phyloP scores from a whole-genome alignment of 2,329 filamentous ascomycete species.

The Exophiala oligosperma region DNA sequence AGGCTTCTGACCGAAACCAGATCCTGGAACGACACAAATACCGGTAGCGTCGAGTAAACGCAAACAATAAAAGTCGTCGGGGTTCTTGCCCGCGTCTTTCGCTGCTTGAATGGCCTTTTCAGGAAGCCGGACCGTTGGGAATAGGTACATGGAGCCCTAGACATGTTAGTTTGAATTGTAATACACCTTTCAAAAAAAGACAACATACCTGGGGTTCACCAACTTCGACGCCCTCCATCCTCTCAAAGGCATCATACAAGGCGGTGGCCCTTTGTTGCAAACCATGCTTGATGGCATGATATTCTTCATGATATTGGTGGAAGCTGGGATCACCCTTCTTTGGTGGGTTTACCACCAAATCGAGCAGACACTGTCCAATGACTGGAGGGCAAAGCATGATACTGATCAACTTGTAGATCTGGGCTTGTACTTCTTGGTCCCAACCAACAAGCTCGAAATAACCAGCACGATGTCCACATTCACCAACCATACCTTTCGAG shows the following conservation, averaged over 20 bases:
- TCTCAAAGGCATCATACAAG: conserved; percentile 82
- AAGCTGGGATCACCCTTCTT: conserved; percentile 78
- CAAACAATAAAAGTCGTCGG: conserved; percentile 95
- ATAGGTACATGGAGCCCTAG: conserved; percentile 96
- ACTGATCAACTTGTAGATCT: conserved; percentile 98
- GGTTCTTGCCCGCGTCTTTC: conserved; percentile 65
- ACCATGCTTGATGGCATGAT: conserved; percentile 75
- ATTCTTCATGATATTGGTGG: conserved; percentile 81
- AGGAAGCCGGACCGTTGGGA: conserved; percentile 86
- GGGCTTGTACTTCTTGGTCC: conserved; percentile 76
- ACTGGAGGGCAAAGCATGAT: conserved; percentile 97
- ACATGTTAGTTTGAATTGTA: background rate
- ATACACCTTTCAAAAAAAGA: background rate
- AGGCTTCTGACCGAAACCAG: conserved; percentile 91
- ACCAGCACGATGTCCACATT: conserved; percentile 95
- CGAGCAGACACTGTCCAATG: conserved; percentile 91
- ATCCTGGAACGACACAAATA: conserved; percentile 89
- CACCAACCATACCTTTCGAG: conserved; percentile 98
- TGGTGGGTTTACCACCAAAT: conserved; percentile 97
- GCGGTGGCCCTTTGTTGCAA: conserved; percentile 78
- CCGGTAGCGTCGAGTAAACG: conserved; percentile 88
- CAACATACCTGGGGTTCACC: conserved; percentile 67
- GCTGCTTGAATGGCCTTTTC: conserved; percentile 75
- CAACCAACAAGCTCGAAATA: conserved; percentile 97
- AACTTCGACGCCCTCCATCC: conserved; percentile 96